These are phyloP conservation scores for Cystobasidium slooffiae DNA, from an alignment of 1,284 basidiomycete genomes.

Conservation along the genomic window DNA sequence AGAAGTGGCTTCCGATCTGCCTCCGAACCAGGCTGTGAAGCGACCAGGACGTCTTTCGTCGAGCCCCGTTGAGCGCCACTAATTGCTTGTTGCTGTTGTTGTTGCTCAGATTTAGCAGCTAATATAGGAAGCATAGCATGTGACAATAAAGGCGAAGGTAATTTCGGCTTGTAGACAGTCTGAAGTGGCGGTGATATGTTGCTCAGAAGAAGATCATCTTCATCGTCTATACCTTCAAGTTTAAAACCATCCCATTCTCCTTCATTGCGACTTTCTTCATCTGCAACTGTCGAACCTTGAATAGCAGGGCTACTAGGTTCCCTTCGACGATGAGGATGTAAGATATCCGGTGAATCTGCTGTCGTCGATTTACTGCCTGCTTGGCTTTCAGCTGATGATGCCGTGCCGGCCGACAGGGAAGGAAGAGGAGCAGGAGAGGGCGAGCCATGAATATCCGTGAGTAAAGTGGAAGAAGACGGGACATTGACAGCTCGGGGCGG, in stretches of 20 bases:
- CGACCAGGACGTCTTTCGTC: no score
- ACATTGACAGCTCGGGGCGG: no score
- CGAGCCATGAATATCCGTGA: neutral
- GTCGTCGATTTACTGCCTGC: neutral
- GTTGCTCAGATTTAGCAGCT: slow-evolving; percentile 19
- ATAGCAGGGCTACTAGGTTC: neutral
- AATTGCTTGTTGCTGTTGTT: neutral
- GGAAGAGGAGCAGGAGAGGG: slow-evolving; percentile 24
- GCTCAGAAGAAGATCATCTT: neutral
- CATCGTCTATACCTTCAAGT: slow-evolving; percentile 42
- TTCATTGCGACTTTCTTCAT: slow-evolving; percentile 6
- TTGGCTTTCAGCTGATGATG: slow-evolving; percentile 30
- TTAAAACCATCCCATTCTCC: slow-evolving; percentile 41
- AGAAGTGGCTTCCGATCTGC: no score
- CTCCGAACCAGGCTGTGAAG: no score
- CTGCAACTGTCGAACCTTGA: neutral
- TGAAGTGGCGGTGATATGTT: neutral
- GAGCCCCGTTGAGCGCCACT: no score
- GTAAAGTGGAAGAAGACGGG: neutral
- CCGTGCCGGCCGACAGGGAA: slow-evolving; percentile 19
- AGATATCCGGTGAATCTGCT: neutral
- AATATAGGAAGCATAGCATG: slow-evolving; percentile 25
- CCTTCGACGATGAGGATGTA: neutral
- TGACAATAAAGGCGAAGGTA: slow-evolving; percentile 13
- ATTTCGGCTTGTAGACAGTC: neutral